Conservation (phyloP, 805 yeast species). For the Metschnikowia shivogae region DNA sequence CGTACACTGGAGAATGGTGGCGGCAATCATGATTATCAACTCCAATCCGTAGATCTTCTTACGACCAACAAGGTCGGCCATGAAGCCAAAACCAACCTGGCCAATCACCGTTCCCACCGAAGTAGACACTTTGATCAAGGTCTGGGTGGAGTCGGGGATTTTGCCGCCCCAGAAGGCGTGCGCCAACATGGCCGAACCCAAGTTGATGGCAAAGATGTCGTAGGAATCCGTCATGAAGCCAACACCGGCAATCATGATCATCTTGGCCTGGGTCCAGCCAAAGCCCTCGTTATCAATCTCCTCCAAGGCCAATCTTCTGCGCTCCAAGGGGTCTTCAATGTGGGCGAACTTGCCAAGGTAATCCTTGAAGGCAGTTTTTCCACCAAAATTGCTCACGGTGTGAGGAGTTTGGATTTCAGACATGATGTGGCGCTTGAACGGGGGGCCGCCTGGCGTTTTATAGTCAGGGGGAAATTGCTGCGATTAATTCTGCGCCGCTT, state of each 20-base stretch:
- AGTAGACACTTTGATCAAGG: conserved; percentile 80
- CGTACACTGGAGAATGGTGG: conserved; percentile 74
- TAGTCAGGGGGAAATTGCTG: conserved; percentile 3
- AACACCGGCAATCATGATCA: conserved; percentile 83
- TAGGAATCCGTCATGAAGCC: conserved; percentile 93
- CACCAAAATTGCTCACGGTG: conserved; percentile 45
- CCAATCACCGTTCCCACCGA: conserved; percentile 94
- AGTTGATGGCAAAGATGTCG: conserved; percentile 85
- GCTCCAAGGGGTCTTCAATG: conserved; percentile 78
- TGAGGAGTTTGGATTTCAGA: conserved; percentile 23
- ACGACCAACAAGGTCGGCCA: conserved; percentile 82
- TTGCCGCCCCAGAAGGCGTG: conserved; percentile 67
- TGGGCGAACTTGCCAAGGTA: conserved; percentile 75
- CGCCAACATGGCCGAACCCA: conserved; percentile 74
- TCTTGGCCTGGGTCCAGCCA: conserved; percentile 80
- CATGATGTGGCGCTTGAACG: conserved; percentile 11
- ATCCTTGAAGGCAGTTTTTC: conserved; percentile 85
- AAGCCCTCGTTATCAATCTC: conserved; percentile 76
- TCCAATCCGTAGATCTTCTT: conserved; percentile 85
- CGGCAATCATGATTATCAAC: conserved; percentile 76
- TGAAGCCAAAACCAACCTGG: conserved; percentile 76
- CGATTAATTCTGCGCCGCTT: conserved; percentile 2
- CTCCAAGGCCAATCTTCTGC: conserved; percentile 81
- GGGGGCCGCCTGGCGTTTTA: background rate
- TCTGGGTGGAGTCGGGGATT: conserved; percentile 68